Evolutionary conservation across 2,329 filamentous ascomycete species (phyloP).

Genomic region (Conoideocrella luteorostrata): DNA sequence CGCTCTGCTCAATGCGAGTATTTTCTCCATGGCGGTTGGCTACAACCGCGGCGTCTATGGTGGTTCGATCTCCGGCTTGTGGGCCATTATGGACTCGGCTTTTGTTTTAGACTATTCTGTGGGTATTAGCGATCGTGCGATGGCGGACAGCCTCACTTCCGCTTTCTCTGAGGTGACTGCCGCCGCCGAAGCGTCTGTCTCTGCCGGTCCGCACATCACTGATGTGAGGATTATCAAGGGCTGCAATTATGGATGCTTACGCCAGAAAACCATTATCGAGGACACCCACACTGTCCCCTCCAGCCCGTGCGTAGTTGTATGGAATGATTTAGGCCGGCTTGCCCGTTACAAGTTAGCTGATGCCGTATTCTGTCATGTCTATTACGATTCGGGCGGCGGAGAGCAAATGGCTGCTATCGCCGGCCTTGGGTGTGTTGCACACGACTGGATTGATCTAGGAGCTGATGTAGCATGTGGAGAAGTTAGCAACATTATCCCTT

Average conservation of each 20-base stretch:
- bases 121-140: not conserved
- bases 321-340: slow-evolving; percentile 7
- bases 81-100: slow-evolving; percentile 7
- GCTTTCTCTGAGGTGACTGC: not conserved
- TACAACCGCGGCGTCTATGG: slow-evolving; percentile 7
- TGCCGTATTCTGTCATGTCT: slow-evolving; percentile 10
- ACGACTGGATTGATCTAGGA: slow-evolving; percentile 10
- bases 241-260: slow-evolving; percentile 3
- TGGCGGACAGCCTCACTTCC: not conserved
- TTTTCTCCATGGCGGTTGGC: slow-evolving; percentile 5
- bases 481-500: slow-evolving; percentile 12
- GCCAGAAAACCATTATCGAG: slow-evolving; percentile 2
- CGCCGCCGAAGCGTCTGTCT: not conserved
- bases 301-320: slow-evolving; percentile 9
- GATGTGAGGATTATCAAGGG: slow-evolving; percentile 6
- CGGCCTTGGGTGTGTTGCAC: slow-evolving; percentile 6
- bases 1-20: slow-evolving; percentile 6
- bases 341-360: slow-evolving; percentile 9
- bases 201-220: not conserved
- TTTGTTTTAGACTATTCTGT: slow-evolving; percentile 9
- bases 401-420: slow-evolving; percentile 3
- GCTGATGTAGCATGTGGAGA: slow-evolving; percentile 10
- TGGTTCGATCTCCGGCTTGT: slow-evolving; percentile 7
- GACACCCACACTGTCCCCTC: not conserved
- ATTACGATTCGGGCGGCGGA: slow-evolving; percentile 6